Conservation (phyloP, 495 filamentous ascomycete genomes). For the Podospora pseudoanserina region DNA sequence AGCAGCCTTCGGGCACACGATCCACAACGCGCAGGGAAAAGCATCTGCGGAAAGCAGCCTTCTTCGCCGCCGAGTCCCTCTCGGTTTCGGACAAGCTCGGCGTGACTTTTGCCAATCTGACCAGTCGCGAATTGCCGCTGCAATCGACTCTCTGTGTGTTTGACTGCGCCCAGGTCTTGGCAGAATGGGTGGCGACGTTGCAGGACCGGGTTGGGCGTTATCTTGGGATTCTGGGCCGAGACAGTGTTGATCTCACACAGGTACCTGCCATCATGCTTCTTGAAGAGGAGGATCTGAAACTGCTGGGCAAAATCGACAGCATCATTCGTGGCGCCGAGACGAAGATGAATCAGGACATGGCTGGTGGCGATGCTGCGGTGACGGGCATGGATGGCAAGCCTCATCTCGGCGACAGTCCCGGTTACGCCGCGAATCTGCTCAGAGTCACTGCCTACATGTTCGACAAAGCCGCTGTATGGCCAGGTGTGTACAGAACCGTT, state of each 20-base stretch:
- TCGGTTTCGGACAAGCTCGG: constrained; percentile 85
- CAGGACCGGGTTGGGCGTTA: constrained; percentile 91
- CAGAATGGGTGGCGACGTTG: constrained; percentile 92
- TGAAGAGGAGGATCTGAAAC: constrained; percentile 86
- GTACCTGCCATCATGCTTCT: constrained; percentile 85
- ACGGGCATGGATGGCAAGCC: constrained; percentile 52
- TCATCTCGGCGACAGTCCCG: constrained; percentile 59
- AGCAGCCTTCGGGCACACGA: constrained; percentile 27
- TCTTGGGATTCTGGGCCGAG: constrained; percentile 79
- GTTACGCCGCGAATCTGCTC: constrained; percentile 83
- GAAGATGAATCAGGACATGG: constrained; percentile 65
- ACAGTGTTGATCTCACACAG: constrained; percentile 70
- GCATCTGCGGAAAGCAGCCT: constrained; percentile 88
- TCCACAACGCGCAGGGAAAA: constrained; percentile 61
- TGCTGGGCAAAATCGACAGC: constrained; percentile 79
- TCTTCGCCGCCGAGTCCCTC: constrained; percentile 90
- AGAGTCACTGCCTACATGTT: constrained; percentile 85
- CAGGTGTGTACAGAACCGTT: constrained; percentile 51
- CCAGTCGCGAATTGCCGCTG: constrained; percentile 84
- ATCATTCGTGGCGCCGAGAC: constrained; percentile 73
- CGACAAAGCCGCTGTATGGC: constrained; percentile 88
- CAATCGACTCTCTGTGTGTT: constrained; percentile 92
- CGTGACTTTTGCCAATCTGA: constrained; percentile 80
- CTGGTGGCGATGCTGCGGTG: constrained; percentile 32
- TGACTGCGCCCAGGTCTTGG: constrained; percentile 94